Conservation (phyloP, 345 rosid species). For the Carallia pectinifolia region DNA sequence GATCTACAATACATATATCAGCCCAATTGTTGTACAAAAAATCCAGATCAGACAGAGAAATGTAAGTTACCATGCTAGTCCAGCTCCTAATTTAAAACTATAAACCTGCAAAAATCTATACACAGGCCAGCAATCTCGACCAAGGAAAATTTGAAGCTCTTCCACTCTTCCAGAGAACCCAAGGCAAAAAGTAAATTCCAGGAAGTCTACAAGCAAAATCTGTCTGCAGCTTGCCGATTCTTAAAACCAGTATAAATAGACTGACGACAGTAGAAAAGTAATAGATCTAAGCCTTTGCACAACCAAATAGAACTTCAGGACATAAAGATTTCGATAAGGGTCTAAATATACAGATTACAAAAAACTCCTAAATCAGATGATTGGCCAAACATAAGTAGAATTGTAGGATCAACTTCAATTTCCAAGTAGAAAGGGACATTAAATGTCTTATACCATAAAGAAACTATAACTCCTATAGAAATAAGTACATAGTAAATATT, state of each 20-base stretch:
- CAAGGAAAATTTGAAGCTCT: slow-evolving; percentile 11
- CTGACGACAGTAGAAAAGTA: too few relatives aligned
- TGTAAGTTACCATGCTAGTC: slow-evolving; percentile 9
- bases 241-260: slow-evolving; percentile 18
- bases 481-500: not conserved
- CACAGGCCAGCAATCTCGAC: slow-evolving; percentile 10
- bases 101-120: slow-evolving; percentile 17
- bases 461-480: not conserved
- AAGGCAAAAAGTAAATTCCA: slow-evolving; percentile 21
- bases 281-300: not conserved
- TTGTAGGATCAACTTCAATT: not conserved
- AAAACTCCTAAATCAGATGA: too few relatives aligned
- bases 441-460: not conserved
- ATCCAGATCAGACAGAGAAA: slow-evolving; percentile 11
- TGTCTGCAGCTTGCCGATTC: slow-evolving; percentile 33
- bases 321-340: slow-evolving; percentile 1
- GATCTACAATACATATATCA: not conserved
- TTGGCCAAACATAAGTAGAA: not conserved
- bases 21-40: not conserved
- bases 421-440: not conserved
- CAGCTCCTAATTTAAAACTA: slow-evolving; percentile 23
- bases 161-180: slow-evolving; percentile 25
- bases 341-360: not conserved
- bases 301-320: slow-evolving; percentile 2
- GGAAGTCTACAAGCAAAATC: slow-evolving; percentile 20